Conservation (phyloP, 2,329 filamentous ascomycete genomes). For the Fusarium agapanthi region DNA sequence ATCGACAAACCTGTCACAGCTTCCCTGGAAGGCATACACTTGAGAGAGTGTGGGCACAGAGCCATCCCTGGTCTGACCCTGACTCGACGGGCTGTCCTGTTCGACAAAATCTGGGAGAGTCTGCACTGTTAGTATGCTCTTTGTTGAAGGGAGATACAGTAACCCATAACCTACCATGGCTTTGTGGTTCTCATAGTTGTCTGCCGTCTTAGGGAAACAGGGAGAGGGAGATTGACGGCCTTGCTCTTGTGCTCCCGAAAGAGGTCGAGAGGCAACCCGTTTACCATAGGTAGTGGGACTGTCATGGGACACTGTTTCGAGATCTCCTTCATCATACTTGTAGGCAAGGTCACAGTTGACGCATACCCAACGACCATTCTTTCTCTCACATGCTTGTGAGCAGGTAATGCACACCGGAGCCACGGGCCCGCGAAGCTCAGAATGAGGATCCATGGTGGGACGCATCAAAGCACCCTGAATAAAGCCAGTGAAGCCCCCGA, state of each 20-base stretch:
- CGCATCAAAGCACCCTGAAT: no score
- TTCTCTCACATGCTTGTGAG: neutral
- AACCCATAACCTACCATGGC: neutral
- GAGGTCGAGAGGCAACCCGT: neutral
- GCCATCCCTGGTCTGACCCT: neutral
- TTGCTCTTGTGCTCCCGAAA: neutral
- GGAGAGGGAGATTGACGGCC: neutral
- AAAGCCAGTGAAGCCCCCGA: neutral
- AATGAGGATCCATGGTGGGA: neutral
- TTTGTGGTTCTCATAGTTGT: neutral
- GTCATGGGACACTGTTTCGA: no score
- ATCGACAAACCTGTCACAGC: neutral
- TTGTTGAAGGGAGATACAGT: neutral
- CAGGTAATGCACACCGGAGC: neutral
- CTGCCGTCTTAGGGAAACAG: neutral
- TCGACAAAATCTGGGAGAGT: neutral
- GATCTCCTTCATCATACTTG: neutral
- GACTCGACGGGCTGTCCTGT: neutral
- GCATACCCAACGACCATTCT: neutral
- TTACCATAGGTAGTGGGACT: neutral
- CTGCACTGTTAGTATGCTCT: slow-evolving; percentile 4
- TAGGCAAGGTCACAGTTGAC: neutral
- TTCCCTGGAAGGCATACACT: neutral
- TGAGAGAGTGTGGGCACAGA: neutral
- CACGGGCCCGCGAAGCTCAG: neutral